Conservation (phyloP, 176 grass and related monocot species). For the Stipa capillata region DNA sequence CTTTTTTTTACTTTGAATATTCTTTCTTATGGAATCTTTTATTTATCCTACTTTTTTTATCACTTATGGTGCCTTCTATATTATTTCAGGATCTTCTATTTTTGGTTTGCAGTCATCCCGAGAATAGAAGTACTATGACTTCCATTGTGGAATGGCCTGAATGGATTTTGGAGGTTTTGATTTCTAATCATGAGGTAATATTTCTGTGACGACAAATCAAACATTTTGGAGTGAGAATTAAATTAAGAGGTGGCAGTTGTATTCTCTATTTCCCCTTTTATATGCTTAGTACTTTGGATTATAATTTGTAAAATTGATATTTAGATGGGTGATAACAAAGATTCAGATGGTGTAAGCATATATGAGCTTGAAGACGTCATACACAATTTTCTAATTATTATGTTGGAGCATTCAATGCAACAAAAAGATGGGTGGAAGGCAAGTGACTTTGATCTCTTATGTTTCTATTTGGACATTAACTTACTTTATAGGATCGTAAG, state of each 20-base stretch:
- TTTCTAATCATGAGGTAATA: constrained; percentile 86
- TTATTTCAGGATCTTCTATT: constrained; percentile 79
- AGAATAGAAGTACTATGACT: constrained; percentile 64
- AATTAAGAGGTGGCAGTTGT: constrained; percentile 8
- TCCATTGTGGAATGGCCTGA: constrained; percentile 79
- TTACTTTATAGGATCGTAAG: not conserved
- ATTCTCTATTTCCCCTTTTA: not conserved
- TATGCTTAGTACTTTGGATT: not conserved
- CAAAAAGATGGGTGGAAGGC: constrained; percentile 84
- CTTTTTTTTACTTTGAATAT: constrained; percentile 8
- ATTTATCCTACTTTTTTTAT: not conserved
- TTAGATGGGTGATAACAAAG: constrained; percentile 67
- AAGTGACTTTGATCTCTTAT: constrained; percentile 11
- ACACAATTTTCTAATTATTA: constrained; percentile 67
- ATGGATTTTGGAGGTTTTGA: constrained; percentile 76
- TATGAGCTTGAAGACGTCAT: constrained; percentile 65
- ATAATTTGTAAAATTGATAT: constrained; percentile 24
- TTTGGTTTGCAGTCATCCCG: constrained; percentile 68
- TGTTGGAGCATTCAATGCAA: constrained; percentile 76
- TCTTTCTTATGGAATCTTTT: not conserved
- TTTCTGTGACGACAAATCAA: constrained; percentile 14
- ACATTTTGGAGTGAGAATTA: constrained; percentile 7
- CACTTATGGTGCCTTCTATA: constrained; percentile 18
- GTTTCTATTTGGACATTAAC: constrained; percentile 8
- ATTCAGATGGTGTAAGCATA: constrained; percentile 65